Evolutionary conservation across 1,284 basidiomycete species (phyloP), one percentile per base, ranked within the genome.

Genomic region (Somion occarium): DNA sequence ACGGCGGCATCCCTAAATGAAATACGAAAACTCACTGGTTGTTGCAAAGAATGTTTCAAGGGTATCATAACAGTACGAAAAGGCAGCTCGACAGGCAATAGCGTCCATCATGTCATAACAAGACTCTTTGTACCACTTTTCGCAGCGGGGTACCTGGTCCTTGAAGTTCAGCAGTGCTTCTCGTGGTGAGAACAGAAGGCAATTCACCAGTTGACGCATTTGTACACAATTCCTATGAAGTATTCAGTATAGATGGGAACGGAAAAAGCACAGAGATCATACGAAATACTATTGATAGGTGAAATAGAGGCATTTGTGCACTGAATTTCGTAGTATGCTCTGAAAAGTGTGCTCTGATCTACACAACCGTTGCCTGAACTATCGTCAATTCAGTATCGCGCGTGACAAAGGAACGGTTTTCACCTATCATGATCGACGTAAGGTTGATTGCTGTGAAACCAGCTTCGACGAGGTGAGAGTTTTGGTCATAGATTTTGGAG

Each of bases 381-480:
- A n/a, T n/a, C n/a, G n/a, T n/a, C n/a, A n/a, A n/a, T n/a, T n/a
- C n/a, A n/a, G n/a, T n/a, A n/a, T n/a, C 20, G 12, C 3, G 30
- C 15, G 3, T 30, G 9, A 44, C n/a, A n/a, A n/a, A n/a, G n/a
- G n/a, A n/a, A n/a, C n/a, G n/a, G 44, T 27, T 58, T 69, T 69
- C 72, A 75, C 93, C 91, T 48, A 95, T 91, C 71, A 93, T 80
- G 30, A 91, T 73, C 15, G 86, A 88, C 45, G 81, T 77, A 4
- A 95, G 72, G 63, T 94, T 93, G 60, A 95, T 80, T 0, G 88
- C 85, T 4, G 79, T 78, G 58, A 84, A 64, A 1, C 85, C 87
- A 0, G 73, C 76, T n/a, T 77, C 70, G 11, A 75, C 65, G 12
- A 88, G 71, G 24, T 66, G 63, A 4, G 75, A 69, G 64, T 95